phyloP scores from a whole-genome alignment of 352 stramenopile genomes.

The Phytophthora hibernalis region DNA sequence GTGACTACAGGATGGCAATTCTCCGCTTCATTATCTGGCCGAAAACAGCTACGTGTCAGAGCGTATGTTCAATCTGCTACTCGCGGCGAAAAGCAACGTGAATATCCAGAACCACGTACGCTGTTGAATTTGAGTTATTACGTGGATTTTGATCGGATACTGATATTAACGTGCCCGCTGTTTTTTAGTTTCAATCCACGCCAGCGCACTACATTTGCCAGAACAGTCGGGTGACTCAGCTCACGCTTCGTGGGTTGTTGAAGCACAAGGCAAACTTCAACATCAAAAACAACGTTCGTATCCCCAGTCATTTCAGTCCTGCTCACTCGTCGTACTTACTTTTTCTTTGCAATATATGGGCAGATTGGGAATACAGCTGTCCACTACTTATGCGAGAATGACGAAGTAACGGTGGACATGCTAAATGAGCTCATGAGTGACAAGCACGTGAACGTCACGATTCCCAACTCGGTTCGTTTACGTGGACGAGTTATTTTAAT shows the following conservation, averaged over 20 bases:
- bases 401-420: slow-evolving; percentile 58
- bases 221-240: slow-evolving; percentile 53
- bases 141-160: not conserved
- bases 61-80: slow-evolving; percentile 44
- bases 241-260: slow-evolving; percentile 56
- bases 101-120: slow-evolving; percentile 78
- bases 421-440: slow-evolving; percentile 64
- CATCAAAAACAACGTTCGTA: slow-evolving; percentile 73
- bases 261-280: slow-evolving; percentile 75
- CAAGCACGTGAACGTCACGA: slow-evolving; percentile 69
- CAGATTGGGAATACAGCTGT: slow-evolving; percentile 83
- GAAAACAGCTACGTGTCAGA: slow-evolving; percentile 57
- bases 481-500: not conserved
- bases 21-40: slow-evolving; percentile 65
- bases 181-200: slow-evolving; percentile 70
- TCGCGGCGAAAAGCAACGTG: slow-evolving; percentile 51
- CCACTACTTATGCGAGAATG: slow-evolving; percentile 81
- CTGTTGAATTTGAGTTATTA: not conserved
- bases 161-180: not conserved
- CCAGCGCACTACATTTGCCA: slow-evolving; percentile 81
- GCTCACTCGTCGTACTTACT: not conserved
- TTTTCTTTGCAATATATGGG: slow-evolving; percentile 1
- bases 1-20: slow-evolving; percentile 61
- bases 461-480: slow-evolving; percentile 64
- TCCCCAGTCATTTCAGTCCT: not conserved